These are phyloP conservation scores for Pseudoneurospora amorphoporcata DNA, from an alignment of 495 filamentous ascomycete genomes.

Conservation along the genomic window DNA sequence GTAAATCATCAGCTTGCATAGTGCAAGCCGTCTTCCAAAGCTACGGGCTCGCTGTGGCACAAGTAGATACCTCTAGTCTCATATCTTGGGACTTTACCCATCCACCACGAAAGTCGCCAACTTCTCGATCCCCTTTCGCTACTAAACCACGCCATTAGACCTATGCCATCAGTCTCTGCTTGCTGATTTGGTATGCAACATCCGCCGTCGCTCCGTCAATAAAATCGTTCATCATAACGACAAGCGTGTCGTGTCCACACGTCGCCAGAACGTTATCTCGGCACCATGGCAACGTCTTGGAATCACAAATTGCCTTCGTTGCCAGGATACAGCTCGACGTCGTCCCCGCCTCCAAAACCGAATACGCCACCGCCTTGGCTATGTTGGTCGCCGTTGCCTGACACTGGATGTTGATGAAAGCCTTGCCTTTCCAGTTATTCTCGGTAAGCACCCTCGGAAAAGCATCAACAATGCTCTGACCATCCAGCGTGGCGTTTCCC, in stretches of 20 bases:
- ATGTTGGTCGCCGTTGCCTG: conserved; percentile 46
- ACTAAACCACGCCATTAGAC: background rate
- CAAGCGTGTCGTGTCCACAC: conserved; percentile 27
- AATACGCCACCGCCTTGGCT: conserved; percentile 34
- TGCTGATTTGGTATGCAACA: conserved; percentile 34
- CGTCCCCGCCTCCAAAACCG: conserved; percentile 32
- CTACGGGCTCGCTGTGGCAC: background rate
- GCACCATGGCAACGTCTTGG: conserved; percentile 41
- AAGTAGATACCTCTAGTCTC: background rate
- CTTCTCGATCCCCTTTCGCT: background rate
- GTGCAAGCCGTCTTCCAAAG: background rate
- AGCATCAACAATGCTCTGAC: conserved; percentile 34
- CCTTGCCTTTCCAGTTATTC: conserved; percentile 26
- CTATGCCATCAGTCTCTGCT: conserved; percentile 22
- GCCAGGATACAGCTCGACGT: conserved; percentile 35
- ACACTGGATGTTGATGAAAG: conserved; percentile 42
- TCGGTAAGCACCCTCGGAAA: conserved; percentile 27
- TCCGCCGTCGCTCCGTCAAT: conserved; percentile 44
- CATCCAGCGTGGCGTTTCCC: conserved; percentile 40
- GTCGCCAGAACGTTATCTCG: conserved; percentile 27
- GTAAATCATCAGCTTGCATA: background rate
- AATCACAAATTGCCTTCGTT: conserved; percentile 42
- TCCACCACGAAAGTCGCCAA: background rate
- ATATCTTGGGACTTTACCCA: background rate
- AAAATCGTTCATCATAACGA: conserved; percentile 47